Evolutionary conservation across 768 basidiomycete genomes (phyloP), one percentile per base, ranked within the genome.

Genomic region (Rhodotorula taiwanensis): DNA sequence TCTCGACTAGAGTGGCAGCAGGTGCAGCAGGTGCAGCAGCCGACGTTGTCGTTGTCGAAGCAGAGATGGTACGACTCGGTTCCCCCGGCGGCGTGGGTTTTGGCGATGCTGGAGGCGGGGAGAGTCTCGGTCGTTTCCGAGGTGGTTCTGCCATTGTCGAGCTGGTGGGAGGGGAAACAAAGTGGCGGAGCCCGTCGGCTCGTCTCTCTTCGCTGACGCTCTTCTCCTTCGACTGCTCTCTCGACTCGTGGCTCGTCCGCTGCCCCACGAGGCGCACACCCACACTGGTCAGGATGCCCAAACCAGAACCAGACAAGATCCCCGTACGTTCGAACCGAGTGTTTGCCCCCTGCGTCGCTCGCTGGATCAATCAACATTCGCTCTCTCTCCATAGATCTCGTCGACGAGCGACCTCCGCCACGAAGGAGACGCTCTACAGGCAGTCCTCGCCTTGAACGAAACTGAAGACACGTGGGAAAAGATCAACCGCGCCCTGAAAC

Each of bases 401-500:
- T 73, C 75, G 5, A 58, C 72, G 4, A 67, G 72, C 50, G 71
- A 76, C 34, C 62, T 78, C 5, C 65, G 66, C 52, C 50, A 52
- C 23, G 78, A 78, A 52, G 69, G 76, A 21, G 74, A 75, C 20
- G 60, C 66, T 21, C 64, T 79, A 9, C 60, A 62, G 9, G 58
- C 64, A 16, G 71, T 70, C 0, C 70, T 79, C 21, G 71, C 58
- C 4, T 70, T 74, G 21, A 71, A 72, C 34, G 78, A 79, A 70
- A 75, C 72, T 20, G 78, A 79, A 59, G 75, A 77, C 62, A 72
- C 74, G 5, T 70, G 78, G 78, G 77, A 78, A 61, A 74, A 73
- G 67, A 77, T 78, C 70, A 75, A 77, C 56, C 77, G 76, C 69
- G 73, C 75, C 11, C 66, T 77, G 23, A 75, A 73, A 25, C 76